Evolutionary conservation across 257 asterid species (phyloP), one percentile per base, ranked within the genome.

Genomic region (Hygrophila difformis): DNA sequence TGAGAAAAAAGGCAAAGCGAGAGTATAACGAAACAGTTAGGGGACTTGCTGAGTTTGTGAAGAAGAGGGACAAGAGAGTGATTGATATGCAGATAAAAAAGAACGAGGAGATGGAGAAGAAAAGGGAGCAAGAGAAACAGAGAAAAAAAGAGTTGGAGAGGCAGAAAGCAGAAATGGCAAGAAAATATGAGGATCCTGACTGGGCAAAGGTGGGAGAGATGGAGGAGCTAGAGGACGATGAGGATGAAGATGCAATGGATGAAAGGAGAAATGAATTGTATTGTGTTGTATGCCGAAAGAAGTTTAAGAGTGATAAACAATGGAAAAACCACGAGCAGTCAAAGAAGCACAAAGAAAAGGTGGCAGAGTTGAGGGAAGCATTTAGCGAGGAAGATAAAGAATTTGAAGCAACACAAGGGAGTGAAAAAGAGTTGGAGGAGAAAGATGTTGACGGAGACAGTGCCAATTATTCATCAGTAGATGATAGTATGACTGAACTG

Each of bases 311-410:
- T 39, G 96, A 91, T 51, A 91, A 82, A 62, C 98, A 91, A 65
- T 91, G 96, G 98, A 80, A 76, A 69, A 91, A 91, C 71, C 96
- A 91, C 3, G 95, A 91, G 66, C 96, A 80, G 71, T 91, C 95
- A 6, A 91, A 80, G 69, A 91, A 91, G 75, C 98, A 91, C 69
- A 91, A 82, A 68, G 95, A 91, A 62, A 91, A 78, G 66, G 75
- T 86, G 51, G 79, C 86, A n/a, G 89, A 79, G 49, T 62, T 91
- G 68, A 77, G 84, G 68, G 70, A 74, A 21, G 88, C 87, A 49
- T 86, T 91, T 60, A 56, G 49, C 21, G 78, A 79, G 18, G 93
- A 82, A 66, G 95, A 82, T 56, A 63, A 51, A 67, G 84, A 68
- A 58, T 70, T 36, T 51, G 84, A 59, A 42, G 77, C 56, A 47